These are phyloP conservation scores for Collybia sordida DNA, from an alignment of 768 basidiomycete genomes.

Conservation along the genomic window DNA sequence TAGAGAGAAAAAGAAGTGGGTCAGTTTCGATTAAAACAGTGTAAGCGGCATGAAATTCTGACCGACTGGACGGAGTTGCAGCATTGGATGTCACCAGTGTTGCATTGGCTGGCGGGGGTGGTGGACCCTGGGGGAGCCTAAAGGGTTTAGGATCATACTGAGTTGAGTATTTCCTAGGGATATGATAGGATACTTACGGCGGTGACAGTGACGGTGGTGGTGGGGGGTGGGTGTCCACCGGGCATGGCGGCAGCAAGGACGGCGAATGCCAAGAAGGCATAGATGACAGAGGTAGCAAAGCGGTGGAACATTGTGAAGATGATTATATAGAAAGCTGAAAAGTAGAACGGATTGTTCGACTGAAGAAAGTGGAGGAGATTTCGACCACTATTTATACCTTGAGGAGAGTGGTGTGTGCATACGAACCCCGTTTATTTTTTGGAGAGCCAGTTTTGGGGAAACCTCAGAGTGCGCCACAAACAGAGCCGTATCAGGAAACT, in stretches of 20 bases:
- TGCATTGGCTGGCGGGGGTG: slow-evolving; percentile 26
- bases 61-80: slow-evolving; percentile 23
- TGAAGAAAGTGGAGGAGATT: slow-evolving; percentile 4
- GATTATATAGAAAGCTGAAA: slow-evolving; percentile 1
- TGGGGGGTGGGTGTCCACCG: slow-evolving; percentile 8
- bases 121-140: slow-evolving; percentile 17
- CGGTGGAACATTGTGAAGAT: slow-evolving; percentile 24
- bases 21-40: neutral
- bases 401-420: slow-evolving; percentile 4
- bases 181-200: neutral
- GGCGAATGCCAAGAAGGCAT: slow-evolving; percentile 21
- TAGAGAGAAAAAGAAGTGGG: neutral
- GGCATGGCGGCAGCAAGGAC: slow-evolving; percentile 27
- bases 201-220: slow-evolving; percentile 11
- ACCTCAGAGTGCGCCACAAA: neutral
- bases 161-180: neutral
- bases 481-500: neutral
- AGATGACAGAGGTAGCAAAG: slow-evolving; percentile 16
- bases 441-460: neutral
- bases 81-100: slow-evolving; percentile 25
- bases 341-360: slow-evolving; percentile 17
- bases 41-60: slow-evolving; percentile 1
- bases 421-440: neutral
- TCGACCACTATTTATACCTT: slow-evolving; percentile 7
- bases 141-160: neutral